Conservation (phyloP, 2,329 filamentous ascomycete species). For the Fusarium sp. region DNA sequence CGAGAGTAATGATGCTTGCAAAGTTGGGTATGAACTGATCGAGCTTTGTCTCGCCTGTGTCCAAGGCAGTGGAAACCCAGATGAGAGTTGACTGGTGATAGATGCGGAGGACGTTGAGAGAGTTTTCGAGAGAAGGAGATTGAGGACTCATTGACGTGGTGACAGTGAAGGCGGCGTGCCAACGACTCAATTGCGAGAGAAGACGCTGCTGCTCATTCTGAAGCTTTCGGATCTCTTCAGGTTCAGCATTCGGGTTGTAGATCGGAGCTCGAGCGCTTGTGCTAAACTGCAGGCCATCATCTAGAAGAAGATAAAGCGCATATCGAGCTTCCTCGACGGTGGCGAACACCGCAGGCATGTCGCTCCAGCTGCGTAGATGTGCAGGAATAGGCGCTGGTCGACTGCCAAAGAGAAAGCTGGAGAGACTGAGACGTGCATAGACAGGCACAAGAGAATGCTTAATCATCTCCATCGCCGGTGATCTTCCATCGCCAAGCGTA, state of each 20-base stretch:
- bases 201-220: constrained; percentile 47
- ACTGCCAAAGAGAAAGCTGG: constrained; percentile 53
- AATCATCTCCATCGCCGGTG: constrained; percentile 50
- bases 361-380: constrained; percentile 44
- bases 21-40: constrained; percentile 50
- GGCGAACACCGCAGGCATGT: constrained; percentile 48
- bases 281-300: constrained; percentile 52
- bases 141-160: constrained; percentile 39
- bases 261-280: constrained; percentile 39
- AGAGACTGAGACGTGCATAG: constrained; percentile 55
- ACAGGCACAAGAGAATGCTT: constrained; percentile 54
- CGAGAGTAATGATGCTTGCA: constrained; percentile 49
- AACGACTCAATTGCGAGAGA: constrained; percentile 42
- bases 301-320: constrained; percentile 51
- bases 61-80: constrained; percentile 47
- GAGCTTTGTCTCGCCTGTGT: constrained; percentile 45
- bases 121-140: constrained; percentile 11
- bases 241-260: constrained; percentile 39
- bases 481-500: constrained; percentile 42
- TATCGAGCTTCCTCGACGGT: constrained; percentile 45
- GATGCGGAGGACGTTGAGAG: constrained; percentile 48
- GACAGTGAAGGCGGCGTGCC: constrained; percentile 46
- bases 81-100: constrained; percentile 49
- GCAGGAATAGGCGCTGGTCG: constrained; percentile 49
- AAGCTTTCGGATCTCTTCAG: constrained; percentile 40